Base-by-base conservation (phyloP, 2,329 filamentous ascomycete genomes). In the Monosporascus sp. region DNA sequence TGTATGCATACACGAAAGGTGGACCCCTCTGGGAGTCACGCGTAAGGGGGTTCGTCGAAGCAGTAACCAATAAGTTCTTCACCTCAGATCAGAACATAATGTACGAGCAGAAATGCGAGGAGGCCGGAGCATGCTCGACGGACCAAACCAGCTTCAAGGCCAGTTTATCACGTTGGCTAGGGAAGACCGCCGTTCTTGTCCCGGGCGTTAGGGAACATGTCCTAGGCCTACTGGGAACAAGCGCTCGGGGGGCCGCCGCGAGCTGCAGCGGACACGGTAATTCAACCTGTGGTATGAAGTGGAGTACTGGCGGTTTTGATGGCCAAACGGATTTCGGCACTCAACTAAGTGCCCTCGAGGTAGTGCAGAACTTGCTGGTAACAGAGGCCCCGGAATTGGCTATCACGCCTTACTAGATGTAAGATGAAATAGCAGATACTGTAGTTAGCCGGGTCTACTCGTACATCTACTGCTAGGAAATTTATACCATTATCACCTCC, bases 1-100 rank as follows among this genome's bases (percentile, higher is more conserved):
- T 74, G 61, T 72, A 67, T 54, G 74, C 75, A 54, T 64, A 85
- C 55, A 65, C 56, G 48, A 57, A 53, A 5, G 69, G 69, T 39
- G 57, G 50, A 45, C 24, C 55, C n/a, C 58, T 58, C 27, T 74
- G 71, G 71, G 64, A 67, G 54, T 58, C 57, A 15, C 60, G 69
- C 24, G 62, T 68, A 7, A 57, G 65, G 46, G 62, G 61, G 11
- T 57, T 70, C 20, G 58, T 79, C 7, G 62, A 66, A 11, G 67
- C 65, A 3, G 61, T 62, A 9, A 50, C 55, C 17, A 56, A 41
- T 35, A 60, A 57, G 22, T 70, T 70, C 57, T 67, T 66, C 55
- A 52, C 55, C 0, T 61, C 60, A 51, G 54, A 41, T 22, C 57
- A 27, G 11, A 54, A 61, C 49, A 60, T 72, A 27, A 69, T 75